Evolutionary conservation across 768 basidiomycete species (phyloP).

Genomic region (Pisolithus albus): DNA sequence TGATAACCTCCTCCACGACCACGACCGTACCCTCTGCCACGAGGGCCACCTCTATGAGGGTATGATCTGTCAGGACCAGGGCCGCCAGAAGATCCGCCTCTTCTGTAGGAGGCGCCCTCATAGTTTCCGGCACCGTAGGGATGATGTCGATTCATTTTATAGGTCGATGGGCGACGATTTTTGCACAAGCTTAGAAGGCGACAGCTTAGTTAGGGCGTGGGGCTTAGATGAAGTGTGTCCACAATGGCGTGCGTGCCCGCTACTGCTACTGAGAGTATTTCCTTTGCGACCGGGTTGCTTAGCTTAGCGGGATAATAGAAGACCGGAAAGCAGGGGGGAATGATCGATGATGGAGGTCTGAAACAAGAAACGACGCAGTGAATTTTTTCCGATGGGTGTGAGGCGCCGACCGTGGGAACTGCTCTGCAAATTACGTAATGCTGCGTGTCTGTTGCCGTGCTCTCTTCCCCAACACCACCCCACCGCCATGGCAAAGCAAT

Average conservation of each 20-base stretch:
- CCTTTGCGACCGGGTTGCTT: conserved; percentile 20
- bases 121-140: conserved; percentile 64
- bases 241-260: conserved; percentile 10
- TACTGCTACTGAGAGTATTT: conserved; percentile 14
- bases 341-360: conserved; percentile 33
- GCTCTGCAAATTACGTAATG: conserved; percentile 19
- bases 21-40: conserved; percentile 44
- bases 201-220: background rate
- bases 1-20: conserved; percentile 44
- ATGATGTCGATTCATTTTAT: conserved; percentile 82
- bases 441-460: conserved; percentile 4
- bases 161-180: conserved; percentile 15
- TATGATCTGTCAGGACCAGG: conserved; percentile 67
- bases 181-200: conserved; percentile 21
- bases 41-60: conserved; percentile 56
- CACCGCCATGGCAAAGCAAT: conserved; percentile 81
- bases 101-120: conserved; percentile 50
- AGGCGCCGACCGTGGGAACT: conserved; percentile 18
- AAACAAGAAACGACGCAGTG: conserved; percentile 16
- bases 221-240: conserved; percentile 11
- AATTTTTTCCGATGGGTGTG: conserved; percentile 28
- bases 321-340: conserved; percentile 12
- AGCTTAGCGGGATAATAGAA: conserved; percentile 15
- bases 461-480: conserved; percentile 21
- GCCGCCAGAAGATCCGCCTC: conserved; percentile 60